phyloP scores from a whole-genome alignment of 768 basidiomycete species.

The Podaxis mareebaensis region DNA sequence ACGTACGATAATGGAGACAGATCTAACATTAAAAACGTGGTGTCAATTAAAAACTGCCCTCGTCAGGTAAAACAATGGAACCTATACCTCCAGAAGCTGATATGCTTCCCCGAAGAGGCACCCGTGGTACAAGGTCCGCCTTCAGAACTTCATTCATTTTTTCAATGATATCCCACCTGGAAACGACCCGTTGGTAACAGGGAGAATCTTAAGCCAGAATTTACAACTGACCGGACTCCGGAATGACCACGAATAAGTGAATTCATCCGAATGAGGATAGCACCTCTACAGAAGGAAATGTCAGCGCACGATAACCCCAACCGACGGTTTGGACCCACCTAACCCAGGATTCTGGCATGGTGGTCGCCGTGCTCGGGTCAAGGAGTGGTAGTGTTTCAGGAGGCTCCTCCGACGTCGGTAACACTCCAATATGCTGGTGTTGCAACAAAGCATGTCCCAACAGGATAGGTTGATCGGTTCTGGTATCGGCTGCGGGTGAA shows the following conservation, averaged over 20 bases:
- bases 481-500: slow-evolving; percentile 60
- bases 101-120: slow-evolving; percentile 79
- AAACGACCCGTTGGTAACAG: not conserved
- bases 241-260: slow-evolving; percentile 82
- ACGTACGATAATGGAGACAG: slow-evolving; percentile 59
- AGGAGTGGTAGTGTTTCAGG: slow-evolving; percentile 59
- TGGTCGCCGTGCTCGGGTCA: slow-evolving; percentile 64
- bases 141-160: slow-evolving; percentile 64
- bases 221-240: slow-evolving; percentile 52
- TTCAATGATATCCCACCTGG: slow-evolving; percentile 70
- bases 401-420: slow-evolving; percentile 52
- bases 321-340: slow-evolving; percentile 35
- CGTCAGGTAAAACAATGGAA: slow-evolving; percentile 3
- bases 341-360: slow-evolving; percentile 89
- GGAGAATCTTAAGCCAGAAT: not conserved
- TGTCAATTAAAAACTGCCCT: slow-evolving; percentile 4
- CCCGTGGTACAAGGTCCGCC: slow-evolving; percentile 67
- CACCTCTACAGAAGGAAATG: slow-evolving; percentile 46
- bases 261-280: slow-evolving; percentile 79
- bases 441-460: slow-evolving; percentile 71
- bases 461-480: slow-evolving; percentile 62
- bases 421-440: slow-evolving; percentile 71
- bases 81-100: slow-evolving; percentile 72
- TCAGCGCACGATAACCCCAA: not conserved
- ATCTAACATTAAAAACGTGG: slow-evolving; percentile 29